phyloP scores from a whole-genome alignment of 1,284 basidiomycete species.

The Takashimella tepidaria region DNA sequence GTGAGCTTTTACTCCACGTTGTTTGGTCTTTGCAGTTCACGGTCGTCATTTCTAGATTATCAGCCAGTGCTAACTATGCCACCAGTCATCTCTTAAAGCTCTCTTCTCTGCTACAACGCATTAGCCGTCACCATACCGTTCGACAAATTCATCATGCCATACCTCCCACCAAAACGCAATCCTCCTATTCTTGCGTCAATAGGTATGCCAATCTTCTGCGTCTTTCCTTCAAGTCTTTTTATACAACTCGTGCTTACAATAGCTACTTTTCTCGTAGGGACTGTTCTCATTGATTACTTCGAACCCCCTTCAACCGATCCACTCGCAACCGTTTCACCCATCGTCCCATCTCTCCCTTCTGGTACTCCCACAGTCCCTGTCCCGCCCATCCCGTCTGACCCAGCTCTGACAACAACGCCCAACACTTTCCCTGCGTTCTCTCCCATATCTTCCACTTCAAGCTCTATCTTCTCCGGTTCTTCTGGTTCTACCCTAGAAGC shows the following conservation, averaged over 20 bases:
- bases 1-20: too few species aligned
- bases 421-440: background rate
- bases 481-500: too few species aligned
- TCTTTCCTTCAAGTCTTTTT: too few species aligned
- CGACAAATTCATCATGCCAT: background rate
- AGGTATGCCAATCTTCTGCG: background rate
- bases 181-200: background rate
- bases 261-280: too few species aligned
- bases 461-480: constrained; percentile 11
- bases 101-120: too few species aligned
- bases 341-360: background rate
- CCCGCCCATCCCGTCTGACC: too few species aligned
- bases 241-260: too few species aligned
- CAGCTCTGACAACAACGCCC: background rate
- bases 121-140: too few species aligned
- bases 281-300: background rate
- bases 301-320: background rate
- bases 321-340: background rate
- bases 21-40: too few species aligned
- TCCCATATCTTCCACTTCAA: constrained; percentile 11
- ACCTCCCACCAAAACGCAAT: background rate
- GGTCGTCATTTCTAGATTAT: too few species aligned
- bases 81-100: too few species aligned
- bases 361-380: background rate
- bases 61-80: too few species aligned